Evolutionary conservation across 2,329 filamentous ascomycete species (phyloP), one percentile per base, ranked within the genome.

Genomic region (Lachnellula cervina): DNA sequence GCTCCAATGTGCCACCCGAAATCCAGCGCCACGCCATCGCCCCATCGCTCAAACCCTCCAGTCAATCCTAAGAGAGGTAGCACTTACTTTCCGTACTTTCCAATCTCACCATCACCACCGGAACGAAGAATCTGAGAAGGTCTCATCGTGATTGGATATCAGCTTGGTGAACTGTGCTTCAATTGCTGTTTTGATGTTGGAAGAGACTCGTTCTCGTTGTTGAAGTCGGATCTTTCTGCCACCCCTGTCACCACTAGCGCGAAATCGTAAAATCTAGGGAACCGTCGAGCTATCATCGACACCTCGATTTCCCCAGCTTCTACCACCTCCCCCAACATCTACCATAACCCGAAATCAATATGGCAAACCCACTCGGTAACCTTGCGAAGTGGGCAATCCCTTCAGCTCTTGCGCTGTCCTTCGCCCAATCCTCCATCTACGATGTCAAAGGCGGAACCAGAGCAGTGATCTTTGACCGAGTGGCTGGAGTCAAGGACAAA

Each of bases 381-480:
- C 72, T 87, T 69, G 89, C 87, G 76, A 80, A 80, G 66, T 80
- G 79, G 72, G 89, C 89, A 61, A 76, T 97, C 52, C 92, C 93
- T 47, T 80, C 83, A 55, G 84, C 88, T 58, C 73, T 89, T 64
- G 89, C 80, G 65, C 77, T 83, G 65, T 80, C 83, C 55, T 69
- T 93, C 58, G 77, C 83, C 63, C 87, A 91, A 73, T 82, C 89
- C 63, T 90, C 91, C 57, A 83, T 99, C 61, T 99, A 97, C 85
- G 94, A 99, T 74, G 94, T 99, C 71, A 92, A 90, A 73, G 94
- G 94, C 71, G 94, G 94, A 67, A 88, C 87, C 61, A 86, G 94
- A 69, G 94, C 94, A 59, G 92, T 99, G 76, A 99, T 99, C 78
- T 99, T 99, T 79, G 95, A 99, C 79, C 82, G 94, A 62, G 64